These are phyloP conservation scores for Raphanus hybrid DNA, from an alignment of 441 rosid genomes.

Conservation along the genomic window DNA sequence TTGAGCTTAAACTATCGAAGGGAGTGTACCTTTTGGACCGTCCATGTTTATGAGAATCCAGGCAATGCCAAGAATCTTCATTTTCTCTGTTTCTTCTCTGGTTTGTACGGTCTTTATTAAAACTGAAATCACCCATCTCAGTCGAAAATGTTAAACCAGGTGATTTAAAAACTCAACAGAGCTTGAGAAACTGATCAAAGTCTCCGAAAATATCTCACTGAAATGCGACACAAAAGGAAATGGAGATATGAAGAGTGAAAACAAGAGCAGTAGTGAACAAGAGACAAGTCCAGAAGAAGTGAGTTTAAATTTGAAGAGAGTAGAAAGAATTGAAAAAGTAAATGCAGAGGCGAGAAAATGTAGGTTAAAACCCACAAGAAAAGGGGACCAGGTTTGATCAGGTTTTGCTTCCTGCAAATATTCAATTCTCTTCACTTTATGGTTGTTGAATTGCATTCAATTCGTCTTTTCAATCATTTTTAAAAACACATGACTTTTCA, in stretches of 20 bases:
- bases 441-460: constrained; percentile 75
- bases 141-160: neutral
- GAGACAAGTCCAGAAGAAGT: neutral
- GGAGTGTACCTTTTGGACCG: constrained; percentile 67
- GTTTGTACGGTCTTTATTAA: constrained; percentile 40
- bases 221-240: neutral
- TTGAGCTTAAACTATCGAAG: constrained; percentile 13
- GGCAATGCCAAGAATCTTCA: constrained; percentile 44
- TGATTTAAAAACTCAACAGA: neutral
- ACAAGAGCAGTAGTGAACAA: neutral
- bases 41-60: constrained; percentile 54
- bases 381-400: constrained; percentile 53
- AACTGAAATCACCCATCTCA: constrained; percentile 52
- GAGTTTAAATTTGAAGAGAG: constrained; percentile 38
- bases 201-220: constrained; percentile 7
- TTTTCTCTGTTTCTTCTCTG: constrained; percentile 41
- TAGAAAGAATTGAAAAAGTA: constrained; percentile 36
- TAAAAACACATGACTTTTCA: constrained; percentile 2
- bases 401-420: constrained; percentile 42
- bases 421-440: constrained; percentile 53
- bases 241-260: constrained; percentile 1
- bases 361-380: constrained; percentile 34
- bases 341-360: constrained; percentile 35
- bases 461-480: constrained; percentile 25
- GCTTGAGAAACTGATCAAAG: neutral